These are phyloP conservation scores for Brassica balearica DNA, from an alignment of 441 rosid species.

Conservation along the genomic window DNA sequence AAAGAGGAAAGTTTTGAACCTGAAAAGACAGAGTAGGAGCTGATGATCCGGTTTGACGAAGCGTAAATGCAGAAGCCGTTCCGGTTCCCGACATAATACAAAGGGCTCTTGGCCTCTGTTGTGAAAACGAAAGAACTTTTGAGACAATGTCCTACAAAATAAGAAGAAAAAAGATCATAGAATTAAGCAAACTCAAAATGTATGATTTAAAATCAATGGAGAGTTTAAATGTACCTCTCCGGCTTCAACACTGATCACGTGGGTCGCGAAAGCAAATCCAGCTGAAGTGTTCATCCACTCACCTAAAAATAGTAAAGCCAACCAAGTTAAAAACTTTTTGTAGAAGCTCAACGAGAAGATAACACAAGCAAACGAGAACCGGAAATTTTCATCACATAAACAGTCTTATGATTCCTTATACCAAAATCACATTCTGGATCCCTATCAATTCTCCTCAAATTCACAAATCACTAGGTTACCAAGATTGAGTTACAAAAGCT, in stretches of 20 bases:
- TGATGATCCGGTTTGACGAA: conserved; percentile 67
- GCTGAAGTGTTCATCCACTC: conserved; percentile 96
- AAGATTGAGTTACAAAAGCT: too few relatives aligned
- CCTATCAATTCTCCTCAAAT: neutral
- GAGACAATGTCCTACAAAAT: conserved; percentile 74
- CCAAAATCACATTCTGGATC: conserved; percentile 7
- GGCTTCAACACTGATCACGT: conserved; percentile 70
- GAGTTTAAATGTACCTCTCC: conserved; percentile 69
- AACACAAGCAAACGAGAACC: neutral
- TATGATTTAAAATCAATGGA: conserved; percentile 7
- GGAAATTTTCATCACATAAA: neutral
- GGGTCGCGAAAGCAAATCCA: conserved; percentile 89
- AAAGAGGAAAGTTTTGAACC: conserved; percentile 53
- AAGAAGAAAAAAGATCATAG: neutral
- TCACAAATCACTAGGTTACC: neutral
- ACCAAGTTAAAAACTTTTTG: conserved; percentile 5
- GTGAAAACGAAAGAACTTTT: conserved; percentile 72
- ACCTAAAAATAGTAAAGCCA: conserved; percentile 55
- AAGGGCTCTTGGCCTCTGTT: conserved; percentile 87
- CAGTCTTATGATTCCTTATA: neutral
- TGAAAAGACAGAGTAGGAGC: conserved; percentile 61
- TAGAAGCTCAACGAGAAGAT: neutral
- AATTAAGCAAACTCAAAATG: conserved; percentile 7
- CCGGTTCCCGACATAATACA: conserved; percentile 91
- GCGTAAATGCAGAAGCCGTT: conserved; percentile 71